These are phyloP conservation scores for Trichoderma hamatum DNA, from an alignment of 2,329 filamentous ascomycete genomes.

Conservation along the genomic window DNA sequence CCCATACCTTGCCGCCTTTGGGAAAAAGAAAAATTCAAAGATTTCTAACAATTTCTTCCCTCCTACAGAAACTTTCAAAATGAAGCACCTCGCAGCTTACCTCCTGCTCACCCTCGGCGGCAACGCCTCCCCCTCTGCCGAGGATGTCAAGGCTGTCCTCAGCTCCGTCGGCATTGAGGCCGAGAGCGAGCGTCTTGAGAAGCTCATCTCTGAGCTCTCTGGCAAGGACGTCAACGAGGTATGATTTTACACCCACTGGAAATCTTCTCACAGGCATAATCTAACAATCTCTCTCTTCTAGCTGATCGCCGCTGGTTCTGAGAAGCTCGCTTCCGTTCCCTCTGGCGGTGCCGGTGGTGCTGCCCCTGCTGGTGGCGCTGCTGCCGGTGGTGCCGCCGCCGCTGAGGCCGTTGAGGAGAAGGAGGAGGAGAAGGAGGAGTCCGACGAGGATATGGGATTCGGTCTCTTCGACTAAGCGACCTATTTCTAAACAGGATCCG, in stretches of 20 bases:
- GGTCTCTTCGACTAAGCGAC: conserved; percentile 72
- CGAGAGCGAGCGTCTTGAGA: conserved; percentile 81
- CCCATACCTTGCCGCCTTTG: neutral
- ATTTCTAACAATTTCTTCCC: conserved; percentile 2
- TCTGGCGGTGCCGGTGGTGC: conserved; percentile 71
- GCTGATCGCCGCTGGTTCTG: conserved; percentile 87
- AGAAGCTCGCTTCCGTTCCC: conserved; percentile 97
- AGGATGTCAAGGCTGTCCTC: conserved; percentile 87
- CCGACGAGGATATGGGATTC: conserved; percentile 77
- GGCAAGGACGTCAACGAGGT: conserved; percentile 95
- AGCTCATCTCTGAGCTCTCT: conserved; percentile 86
- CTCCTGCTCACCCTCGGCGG: conserved; percentile 94
- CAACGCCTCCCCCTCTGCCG: conserved; percentile 84
- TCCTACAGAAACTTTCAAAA: conserved; percentile 59
- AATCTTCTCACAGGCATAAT: neutral
- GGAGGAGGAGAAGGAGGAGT: conserved; percentile 63
- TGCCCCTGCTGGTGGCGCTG: conserved; percentile 70
- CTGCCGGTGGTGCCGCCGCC: conserved; percentile 63
- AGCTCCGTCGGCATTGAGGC: conserved; percentile 93
- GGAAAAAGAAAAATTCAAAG: neutral
- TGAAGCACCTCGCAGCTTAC: conserved; percentile 99
- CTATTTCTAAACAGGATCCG: conserved; percentile 33
- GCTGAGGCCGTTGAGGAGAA: conserved; percentile 87
- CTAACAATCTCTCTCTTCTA: conserved; percentile 43
- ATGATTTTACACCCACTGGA: conserved; percentile 41